A percentile compares a stretch with the other conserved stretches of the same genome.
Conservation (phyloP, 345 rosid genomes). For the Dimocarpus longan region DNA sequence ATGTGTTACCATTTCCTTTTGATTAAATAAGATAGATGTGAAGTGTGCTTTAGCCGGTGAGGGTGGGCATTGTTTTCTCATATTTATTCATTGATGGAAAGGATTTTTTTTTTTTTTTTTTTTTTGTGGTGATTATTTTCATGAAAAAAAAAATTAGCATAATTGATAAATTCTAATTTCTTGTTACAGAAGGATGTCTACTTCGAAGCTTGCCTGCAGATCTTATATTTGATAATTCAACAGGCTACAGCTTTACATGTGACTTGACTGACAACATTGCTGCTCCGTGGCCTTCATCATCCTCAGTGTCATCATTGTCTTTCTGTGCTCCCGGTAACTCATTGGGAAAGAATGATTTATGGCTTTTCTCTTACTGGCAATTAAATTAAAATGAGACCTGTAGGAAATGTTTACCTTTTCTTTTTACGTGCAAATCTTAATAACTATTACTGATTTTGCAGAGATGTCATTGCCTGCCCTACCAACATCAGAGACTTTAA, state of each 20-base stretch:
- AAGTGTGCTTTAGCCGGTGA: background rate
- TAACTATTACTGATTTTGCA: conserved; percentile 40
- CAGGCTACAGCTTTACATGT: conserved; percentile 93
- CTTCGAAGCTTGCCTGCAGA: conserved; percentile 86
- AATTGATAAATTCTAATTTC: conserved; percentile 3
- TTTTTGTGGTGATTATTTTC: conserved; percentile 14
- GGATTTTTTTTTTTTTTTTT: background rate
- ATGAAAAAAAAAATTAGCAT: conserved; percentile 6
- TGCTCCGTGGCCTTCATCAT: conserved; percentile 97
- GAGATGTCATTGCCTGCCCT: conserved; percentile 98
- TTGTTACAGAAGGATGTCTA: conserved; percentile 66
- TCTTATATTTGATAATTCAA: conserved; percentile 75
- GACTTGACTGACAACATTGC: conserved; percentile 93
- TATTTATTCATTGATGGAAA: conserved; percentile 2
- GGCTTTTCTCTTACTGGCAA: background rate
- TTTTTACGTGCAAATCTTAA: conserved; percentile 11
- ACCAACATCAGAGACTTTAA: conserved; percentile 76
- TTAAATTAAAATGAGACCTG: background rate
- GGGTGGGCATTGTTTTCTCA: background rate
- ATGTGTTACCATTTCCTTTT: background rate
- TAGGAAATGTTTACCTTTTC: background rate
- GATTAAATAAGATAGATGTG: background rate
- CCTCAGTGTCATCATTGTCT: conserved; percentile 78
- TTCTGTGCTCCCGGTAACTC: conserved; percentile 91
- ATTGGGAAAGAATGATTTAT: conserved; percentile 2